phyloP scores from a whole-genome alignment of 139 green algal genomes.

The Tetraselmis striata region DNA sequence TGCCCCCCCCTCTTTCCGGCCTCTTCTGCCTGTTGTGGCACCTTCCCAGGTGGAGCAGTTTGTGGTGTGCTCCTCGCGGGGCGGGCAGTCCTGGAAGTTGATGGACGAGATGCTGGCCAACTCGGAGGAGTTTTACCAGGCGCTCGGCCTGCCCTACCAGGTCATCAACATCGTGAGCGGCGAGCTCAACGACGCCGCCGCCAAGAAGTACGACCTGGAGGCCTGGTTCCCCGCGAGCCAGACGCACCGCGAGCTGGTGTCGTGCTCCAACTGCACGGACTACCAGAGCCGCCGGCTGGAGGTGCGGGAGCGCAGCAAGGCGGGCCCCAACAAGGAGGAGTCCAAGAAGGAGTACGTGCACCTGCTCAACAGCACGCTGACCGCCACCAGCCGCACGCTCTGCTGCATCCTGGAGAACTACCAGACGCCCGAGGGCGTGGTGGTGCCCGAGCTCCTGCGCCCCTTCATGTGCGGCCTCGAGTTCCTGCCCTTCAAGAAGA shows the following conservation, averaged over 20 bases:
- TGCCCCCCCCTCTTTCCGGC: too few species aligned
- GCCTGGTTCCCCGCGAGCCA: conserved; percentile 93
- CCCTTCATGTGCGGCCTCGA: conserved; percentile 88
- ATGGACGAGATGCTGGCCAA: conserved; percentile 98
- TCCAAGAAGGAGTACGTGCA: conserved; percentile 88
- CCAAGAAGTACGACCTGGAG: conserved; percentile 99
- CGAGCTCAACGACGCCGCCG: conserved; percentile 94
- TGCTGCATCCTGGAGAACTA: conserved; percentile 99
- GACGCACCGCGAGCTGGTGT: conserved; percentile 93
- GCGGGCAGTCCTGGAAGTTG: conserved; percentile 79
- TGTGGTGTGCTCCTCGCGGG: conserved; percentile 72
- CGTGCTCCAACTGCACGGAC: conserved; percentile 96
- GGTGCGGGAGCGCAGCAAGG: conserved; percentile 50
- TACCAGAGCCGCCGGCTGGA: conserved; percentile 87
- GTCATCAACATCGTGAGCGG: conserved; percentile 97
- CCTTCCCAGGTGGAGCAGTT: conserved; percentile 99
- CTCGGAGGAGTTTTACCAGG: conserved; percentile 68
- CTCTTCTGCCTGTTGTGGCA: too few species aligned
- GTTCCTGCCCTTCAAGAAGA: conserved; percentile 88
- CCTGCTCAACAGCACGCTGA: conserved; percentile 96
- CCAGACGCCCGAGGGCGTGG: conserved; percentile 77
- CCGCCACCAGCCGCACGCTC: conserved; percentile 92
- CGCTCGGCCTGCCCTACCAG: conserved; percentile 80
- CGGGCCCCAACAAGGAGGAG: conserved; percentile 40
- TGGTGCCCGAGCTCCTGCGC: conserved; percentile 62